Conservation (phyloP, 2,329 filamentous ascomycete species). For the Ascochyta viciae-villosae region DNA sequence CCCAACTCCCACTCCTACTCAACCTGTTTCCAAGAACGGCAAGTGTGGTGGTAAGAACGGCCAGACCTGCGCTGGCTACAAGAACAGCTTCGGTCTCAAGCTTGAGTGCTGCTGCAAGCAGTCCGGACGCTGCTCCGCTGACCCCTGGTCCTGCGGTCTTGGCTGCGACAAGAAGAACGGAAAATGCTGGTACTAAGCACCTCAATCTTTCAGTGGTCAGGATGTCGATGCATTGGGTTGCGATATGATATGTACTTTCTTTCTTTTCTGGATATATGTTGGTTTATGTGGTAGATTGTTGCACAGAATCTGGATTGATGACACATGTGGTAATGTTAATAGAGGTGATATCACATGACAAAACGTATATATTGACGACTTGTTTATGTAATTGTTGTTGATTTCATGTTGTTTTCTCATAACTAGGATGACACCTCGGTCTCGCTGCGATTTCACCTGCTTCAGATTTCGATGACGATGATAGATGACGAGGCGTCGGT, state of each 20-base stretch:
- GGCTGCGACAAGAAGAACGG: slow-evolving; percentile 42
- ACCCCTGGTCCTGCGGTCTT: slow-evolving; percentile 29
- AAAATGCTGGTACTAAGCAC: slow-evolving; percentile 31
- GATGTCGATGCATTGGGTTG: background rate
- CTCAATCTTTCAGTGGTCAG: background rate
- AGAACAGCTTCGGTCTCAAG: slow-evolving; percentile 22
- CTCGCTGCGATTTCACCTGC: background rate
- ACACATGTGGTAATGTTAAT: slow-evolving; percentile 10
- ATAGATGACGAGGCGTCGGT: background rate
- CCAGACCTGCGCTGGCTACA: slow-evolving; percentile 38
- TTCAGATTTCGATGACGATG: background rate
- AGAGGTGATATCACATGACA: background rate
- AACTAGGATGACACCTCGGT: background rate
- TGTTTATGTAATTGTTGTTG: background rate
- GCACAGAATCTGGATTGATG: background rate
- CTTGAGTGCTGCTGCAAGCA: slow-evolving; percentile 38
- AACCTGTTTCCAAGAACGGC: slow-evolving; percentile 31
- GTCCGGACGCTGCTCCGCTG: slow-evolving; percentile 31
- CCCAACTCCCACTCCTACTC: slow-evolving; percentile 23
- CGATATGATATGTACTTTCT: background rate
- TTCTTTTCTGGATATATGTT: slow-evolving; percentile 1
- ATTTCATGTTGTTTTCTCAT: background rate
- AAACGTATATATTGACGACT: background rate
- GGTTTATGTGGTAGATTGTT: slow-evolving; percentile 10
- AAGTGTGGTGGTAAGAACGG: slow-evolving; percentile 34